Evolutionary conservation across 352 stramenopile species (phyloP), one percentile per base, ranked within the genome.

Genomic region (Globisporangium mamillatum): DNA sequence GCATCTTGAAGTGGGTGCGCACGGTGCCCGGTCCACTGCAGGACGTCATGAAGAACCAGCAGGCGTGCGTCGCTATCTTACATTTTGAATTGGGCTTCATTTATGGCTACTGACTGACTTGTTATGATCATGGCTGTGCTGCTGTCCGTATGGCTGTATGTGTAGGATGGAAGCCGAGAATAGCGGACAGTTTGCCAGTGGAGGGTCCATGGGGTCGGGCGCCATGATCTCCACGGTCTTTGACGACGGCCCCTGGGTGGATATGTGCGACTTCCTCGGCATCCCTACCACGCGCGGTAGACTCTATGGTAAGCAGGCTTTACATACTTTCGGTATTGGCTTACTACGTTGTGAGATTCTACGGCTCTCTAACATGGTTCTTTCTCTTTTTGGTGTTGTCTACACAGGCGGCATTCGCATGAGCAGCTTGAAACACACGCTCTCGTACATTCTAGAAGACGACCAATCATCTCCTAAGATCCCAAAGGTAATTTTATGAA

Each of bases 1-100:
- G 81, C 60, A 93, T 93, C 66, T 74, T 90, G 53, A 91, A 90
- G 71, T 93, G 83, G 85, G 82, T 91, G 69, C 82, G 81, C 5
- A 73, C 85, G 12, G 81, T 93, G 53, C 86, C 86, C 0, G 86
- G 86, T 0, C 86, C 86, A 18, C 67, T 93, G 55, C 83, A 90
- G 60, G 86, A 92, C 56, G 81, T 93, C 57, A 89, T 93, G 72
- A 90, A 92, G 71, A 81, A 90, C 63, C 77, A 87, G 50, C 75
- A 77, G 22, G 75, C 79, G 79, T 81, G 36, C 22, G 75, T 65
- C 0, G 8, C 7, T 34, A 6, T 5, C 48, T n/a, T 2, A 16
- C n/a, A 9, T 18, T 50, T 18, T 50, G 16, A 9, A n/a, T 8
- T 24, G 18, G 44, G 1, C 18, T 52, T 52, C 2, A 7, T 4